Conservation (phyloP, 345 rosid genomes). For the Ceriops zippeliana region DNA sequence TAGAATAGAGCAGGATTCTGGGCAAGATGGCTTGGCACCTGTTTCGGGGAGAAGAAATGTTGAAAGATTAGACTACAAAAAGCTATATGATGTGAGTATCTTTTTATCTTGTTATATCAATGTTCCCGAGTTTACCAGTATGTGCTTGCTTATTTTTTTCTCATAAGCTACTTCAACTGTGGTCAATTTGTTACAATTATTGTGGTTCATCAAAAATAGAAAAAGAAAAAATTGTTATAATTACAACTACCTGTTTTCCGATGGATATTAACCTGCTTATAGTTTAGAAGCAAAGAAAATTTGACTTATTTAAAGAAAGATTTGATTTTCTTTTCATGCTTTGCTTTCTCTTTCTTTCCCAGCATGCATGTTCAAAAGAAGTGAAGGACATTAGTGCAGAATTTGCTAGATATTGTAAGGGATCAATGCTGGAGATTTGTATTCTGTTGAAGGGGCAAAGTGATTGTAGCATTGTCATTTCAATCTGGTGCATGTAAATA, state of each 20-base stretch:
- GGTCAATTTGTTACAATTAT: background rate
- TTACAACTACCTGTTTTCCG: background rate
- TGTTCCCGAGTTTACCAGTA: background rate
- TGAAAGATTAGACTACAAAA: slow-evolving; percentile 87
- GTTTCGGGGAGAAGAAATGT: slow-evolving; percentile 51
- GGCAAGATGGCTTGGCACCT: slow-evolving; percentile 36
- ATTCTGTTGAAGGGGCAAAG: background rate
- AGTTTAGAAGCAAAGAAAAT: background rate
- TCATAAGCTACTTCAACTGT: background rate
- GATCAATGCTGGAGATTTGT: background rate
- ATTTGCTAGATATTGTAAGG: background rate
- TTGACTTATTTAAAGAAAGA: background rate
- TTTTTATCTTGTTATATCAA: slow-evolving; percentile 3
- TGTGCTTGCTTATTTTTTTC: background rate
- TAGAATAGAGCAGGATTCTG: slow-evolving; percentile 34
- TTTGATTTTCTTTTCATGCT: background rate
- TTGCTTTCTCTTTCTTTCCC: background rate
- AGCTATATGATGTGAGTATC: slow-evolving; percentile 71
- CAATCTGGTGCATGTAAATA: background rate
- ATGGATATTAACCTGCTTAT: slow-evolving; percentile 1
- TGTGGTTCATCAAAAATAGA: too few relatives aligned
- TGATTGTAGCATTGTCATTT: too few relatives aligned
- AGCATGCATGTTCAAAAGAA: background rate
- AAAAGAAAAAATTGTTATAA: too few relatives aligned
- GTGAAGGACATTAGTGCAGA: background rate